Evolutionary conservation across 257 asterid genomes (phyloP).

Genomic region (Parsonsia alboflavescens): DNA sequence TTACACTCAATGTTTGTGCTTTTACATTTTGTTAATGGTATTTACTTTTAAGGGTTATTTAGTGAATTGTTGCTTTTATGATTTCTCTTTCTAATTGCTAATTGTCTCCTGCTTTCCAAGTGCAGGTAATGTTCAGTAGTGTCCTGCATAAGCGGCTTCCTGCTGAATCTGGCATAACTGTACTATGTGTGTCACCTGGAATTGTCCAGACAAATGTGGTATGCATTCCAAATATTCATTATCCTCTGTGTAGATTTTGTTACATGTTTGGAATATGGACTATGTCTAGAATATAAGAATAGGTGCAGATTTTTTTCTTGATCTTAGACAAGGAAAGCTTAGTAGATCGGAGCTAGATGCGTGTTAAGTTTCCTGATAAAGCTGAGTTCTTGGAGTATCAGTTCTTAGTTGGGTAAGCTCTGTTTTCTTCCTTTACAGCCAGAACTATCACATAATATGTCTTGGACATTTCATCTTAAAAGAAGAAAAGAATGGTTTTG

Average conservation of each 20-base stretch:
- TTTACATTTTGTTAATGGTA: not conserved
- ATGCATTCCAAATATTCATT: conserved; percentile 34
- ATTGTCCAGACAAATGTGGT: conserved; percentile 95
- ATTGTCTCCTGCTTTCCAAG: conserved; percentile 19
- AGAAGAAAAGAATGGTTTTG: not conserved
- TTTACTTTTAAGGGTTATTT: not conserved
- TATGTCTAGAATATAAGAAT: not conserved
- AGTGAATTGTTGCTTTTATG: conserved; percentile 1
- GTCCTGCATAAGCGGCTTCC: conserved; percentile 85
- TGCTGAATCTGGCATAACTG: conserved; percentile 80
- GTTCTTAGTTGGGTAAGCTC: not conserved
- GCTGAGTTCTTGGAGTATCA: not conserved
- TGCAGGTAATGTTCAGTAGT: conserved; percentile 94
- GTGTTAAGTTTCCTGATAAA: not conserved
- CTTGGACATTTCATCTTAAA: not conserved
- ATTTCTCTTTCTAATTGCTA: conserved; percentile 10
- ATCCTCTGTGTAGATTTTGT: not conserved
- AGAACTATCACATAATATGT: not conserved
- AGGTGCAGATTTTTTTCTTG: not conserved
- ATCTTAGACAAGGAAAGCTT: not conserved
- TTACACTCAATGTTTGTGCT: not conserved
- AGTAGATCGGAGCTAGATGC: not conserved
- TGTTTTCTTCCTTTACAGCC: not conserved
- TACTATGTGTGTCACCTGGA: conserved; percentile 88
- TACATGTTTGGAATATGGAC: not conserved